These are phyloP conservation scores for Bonnemaisonia californica DNA, from an alignment of 31 red algal genomes.

Conservation along the genomic window DNA sequence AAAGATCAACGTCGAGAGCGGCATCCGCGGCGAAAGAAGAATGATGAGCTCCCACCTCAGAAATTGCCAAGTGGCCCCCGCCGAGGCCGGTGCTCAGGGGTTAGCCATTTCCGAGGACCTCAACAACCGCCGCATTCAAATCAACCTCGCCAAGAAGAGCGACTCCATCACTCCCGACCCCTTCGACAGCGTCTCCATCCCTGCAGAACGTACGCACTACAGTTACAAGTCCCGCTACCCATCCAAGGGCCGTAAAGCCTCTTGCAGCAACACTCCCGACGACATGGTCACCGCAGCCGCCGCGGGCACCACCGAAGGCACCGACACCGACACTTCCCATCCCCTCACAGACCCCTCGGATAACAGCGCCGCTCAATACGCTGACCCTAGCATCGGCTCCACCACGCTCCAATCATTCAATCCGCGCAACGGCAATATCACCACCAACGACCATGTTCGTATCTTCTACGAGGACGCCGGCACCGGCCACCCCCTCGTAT, in stretches of 20 bases:
- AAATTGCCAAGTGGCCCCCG: constrained; percentile 46
- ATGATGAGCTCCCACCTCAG: constrained; percentile 69
- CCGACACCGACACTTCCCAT: constrained; percentile 27
- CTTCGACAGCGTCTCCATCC: constrained; percentile 11
- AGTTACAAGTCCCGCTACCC: neutral
- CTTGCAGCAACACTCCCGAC: neutral
- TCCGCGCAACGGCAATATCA: constrained; percentile 38
- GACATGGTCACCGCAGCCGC: constrained; percentile 38
- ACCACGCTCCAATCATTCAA: constrained; percentile 24
- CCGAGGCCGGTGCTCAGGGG: constrained; percentile 40
- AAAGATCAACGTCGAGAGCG: constrained; percentile 48
- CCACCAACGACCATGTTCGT: constrained; percentile 52
- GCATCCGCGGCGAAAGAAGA: constrained; percentile 44
- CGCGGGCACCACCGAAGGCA: constrained; percentile 28
- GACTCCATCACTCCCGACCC: constrained; percentile 8
- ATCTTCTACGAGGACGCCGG: constrained; percentile 60
- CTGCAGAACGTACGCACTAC: neutral
- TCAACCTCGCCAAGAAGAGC: constrained; percentile 38
- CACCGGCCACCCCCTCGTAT: constrained; percentile 52
- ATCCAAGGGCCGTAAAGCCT: neutral
- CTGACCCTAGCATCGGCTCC: constrained; percentile 26
- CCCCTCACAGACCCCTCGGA: constrained; percentile 24
- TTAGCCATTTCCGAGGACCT: constrained; percentile 52
- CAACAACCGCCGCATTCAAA: constrained; percentile 36
- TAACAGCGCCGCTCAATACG: constrained; percentile 19